Conservation (phyloP, 2,329 filamentous ascomycete species). For the Verticillium nonalfalfae region DNA sequence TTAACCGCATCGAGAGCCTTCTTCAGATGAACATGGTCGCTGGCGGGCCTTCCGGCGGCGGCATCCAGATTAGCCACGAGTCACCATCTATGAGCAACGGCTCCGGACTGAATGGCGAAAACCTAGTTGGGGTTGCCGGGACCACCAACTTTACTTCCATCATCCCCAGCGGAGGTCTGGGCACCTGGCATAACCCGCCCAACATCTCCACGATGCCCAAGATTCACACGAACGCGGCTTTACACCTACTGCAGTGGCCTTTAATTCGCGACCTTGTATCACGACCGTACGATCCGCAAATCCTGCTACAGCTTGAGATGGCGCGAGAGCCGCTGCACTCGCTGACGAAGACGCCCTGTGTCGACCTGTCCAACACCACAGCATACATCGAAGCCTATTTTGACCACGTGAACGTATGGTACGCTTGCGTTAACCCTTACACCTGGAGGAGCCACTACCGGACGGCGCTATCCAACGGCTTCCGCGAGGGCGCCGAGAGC, state of each 20-base stretch:
- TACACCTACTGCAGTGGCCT: slow-evolving; percentile 75
- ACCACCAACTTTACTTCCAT: slow-evolving; percentile 42
- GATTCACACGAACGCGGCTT: slow-evolving; percentile 71
- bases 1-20: slow-evolving; percentile 70
- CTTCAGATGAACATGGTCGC: slow-evolving; percentile 63
- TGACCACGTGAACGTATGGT: slow-evolving; percentile 76
- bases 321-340: slow-evolving; percentile 67
- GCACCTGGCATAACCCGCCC: slow-evolving; percentile 59
- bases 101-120: slow-evolving; percentile 53
- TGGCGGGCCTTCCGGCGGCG: slow-evolving; percentile 32
- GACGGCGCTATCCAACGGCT: slow-evolving; percentile 67
- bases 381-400: slow-evolving; percentile 77
- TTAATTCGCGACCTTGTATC: slow-evolving; percentile 73
- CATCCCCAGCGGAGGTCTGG: slow-evolving; percentile 59
- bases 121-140: slow-evolving; percentile 38
- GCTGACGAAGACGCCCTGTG: slow-evolving; percentile 55
- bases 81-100: slow-evolving; percentile 61
- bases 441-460: slow-evolving; percentile 73
- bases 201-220: slow-evolving; percentile 87
- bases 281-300: slow-evolving; percentile 71
- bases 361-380: slow-evolving; percentile 68
- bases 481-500: slow-evolving; percentile 73
- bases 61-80: slow-evolving; percentile 51
- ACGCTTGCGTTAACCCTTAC: slow-evolving; percentile 78
- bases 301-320: slow-evolving; percentile 78